A percentile compares a stretch with the other conserved stretches of the same genome.
Conservation (phyloP, 2,329 filamentous ascomycete genomes). For the Didymella keratinophila region DNA sequence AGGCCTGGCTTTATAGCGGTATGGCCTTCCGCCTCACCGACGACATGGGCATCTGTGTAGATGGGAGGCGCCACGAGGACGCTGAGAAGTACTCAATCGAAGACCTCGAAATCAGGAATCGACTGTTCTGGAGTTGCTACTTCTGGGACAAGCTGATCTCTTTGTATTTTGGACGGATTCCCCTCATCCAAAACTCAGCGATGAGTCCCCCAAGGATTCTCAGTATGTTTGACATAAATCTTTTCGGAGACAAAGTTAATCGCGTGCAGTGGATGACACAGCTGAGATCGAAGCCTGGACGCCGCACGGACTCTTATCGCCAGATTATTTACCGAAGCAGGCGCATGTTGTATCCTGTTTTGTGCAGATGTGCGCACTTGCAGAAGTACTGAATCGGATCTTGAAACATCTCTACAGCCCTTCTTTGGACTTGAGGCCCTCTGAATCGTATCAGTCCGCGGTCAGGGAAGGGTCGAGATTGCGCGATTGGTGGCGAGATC, state of each 20-base stretch:
- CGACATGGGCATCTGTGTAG: slow-evolving; percentile 3
- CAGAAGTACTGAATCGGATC: not conserved
- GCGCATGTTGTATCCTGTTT: slow-evolving; percentile 2
- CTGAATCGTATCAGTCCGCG: not conserved
- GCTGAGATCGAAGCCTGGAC: slow-evolving; percentile 3
- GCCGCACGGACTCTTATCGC: not conserved
- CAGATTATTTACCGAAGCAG: not conserved
- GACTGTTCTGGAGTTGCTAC: slow-evolving; percentile 2
- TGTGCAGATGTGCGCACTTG: slow-evolving; percentile 1
- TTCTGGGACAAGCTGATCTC: slow-evolving; percentile 6
- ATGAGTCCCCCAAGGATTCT: not conserved
- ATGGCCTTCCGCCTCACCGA: slow-evolving; percentile 2
- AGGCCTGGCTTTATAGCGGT: slow-evolving; percentile 5
- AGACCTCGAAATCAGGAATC: slow-evolving; percentile 1
- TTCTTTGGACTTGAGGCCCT: not conserved
- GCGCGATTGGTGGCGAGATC: slow-evolving; percentile 1
- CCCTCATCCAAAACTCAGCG: not conserved
- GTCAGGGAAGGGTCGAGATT: not conserved
- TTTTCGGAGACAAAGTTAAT: not conserved
- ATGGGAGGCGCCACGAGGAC: not conserved
- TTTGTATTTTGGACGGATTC: slow-evolving; percentile 1
- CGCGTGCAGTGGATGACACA: not conserved
- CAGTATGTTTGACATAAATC: not conserved
- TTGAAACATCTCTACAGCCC: not conserved
- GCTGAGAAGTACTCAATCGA: not conserved